phyloP scores from a whole-genome alignment of 257 asterid genomes.

The Capsicum chinense region DNA sequence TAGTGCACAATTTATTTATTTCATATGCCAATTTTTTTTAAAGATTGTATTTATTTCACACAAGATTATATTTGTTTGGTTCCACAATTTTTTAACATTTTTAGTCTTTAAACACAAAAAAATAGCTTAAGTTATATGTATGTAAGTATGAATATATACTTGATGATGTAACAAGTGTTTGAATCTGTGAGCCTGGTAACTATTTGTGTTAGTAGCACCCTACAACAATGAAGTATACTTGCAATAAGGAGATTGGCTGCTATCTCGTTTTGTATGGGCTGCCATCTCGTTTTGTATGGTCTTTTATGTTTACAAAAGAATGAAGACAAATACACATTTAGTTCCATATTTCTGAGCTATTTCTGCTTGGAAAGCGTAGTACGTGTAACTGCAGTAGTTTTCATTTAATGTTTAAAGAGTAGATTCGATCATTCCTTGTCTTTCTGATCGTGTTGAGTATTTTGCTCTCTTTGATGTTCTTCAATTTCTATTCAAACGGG shows the following conservation, averaged over 20 bases:
- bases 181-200: no score
- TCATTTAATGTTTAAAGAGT: neutral
- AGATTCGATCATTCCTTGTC: neutral
- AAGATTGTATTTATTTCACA: no score
- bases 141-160: no score
- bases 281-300: neutral
- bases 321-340: neutral
- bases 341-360: neutral
- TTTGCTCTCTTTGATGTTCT: neutral
- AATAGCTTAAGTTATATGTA: no score
- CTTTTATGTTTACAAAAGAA: constrained; percentile 6
- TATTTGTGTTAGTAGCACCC: neutral
- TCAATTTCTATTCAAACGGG: neutral
- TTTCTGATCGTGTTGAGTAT: neutral
- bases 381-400: neutral
- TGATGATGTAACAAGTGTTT: no score
- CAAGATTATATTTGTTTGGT: no score
- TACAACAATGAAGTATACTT: constrained; percentile 5
- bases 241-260: neutral
- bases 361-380: neutral
- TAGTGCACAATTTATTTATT: no score
- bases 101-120: no score
- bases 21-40: no score
- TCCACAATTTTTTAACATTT: no score
- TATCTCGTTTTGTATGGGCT: neutral